phyloP scores from a whole-genome alignment of 495 filamentous ascomycete genomes.

The Jackrogersella minutella region DNA sequence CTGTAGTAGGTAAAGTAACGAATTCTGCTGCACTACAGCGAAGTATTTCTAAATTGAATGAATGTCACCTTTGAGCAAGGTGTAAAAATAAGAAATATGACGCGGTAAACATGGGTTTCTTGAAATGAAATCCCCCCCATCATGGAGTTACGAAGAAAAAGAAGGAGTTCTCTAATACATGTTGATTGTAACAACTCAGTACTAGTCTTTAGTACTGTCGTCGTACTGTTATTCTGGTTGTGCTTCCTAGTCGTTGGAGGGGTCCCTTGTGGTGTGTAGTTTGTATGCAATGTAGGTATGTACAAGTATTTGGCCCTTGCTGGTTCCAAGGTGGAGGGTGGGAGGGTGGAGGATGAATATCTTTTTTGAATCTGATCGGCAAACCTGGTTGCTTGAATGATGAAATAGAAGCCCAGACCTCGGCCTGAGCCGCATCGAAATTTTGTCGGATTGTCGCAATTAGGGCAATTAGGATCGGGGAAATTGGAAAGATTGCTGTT shows the following conservation, averaged over 20 bases:
- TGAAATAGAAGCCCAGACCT: constrained; percentile 39
- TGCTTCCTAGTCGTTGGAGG: too few species aligned
- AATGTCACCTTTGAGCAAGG: not conserved
- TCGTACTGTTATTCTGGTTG: too few species aligned
- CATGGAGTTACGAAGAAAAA: not conserved
- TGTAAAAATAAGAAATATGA: constrained; percentile 3
- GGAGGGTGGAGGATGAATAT: constrained; percentile 40
- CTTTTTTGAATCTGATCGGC: constrained; percentile 41
- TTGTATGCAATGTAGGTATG: not conserved
- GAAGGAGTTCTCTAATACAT: not conserved
- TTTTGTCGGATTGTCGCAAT: constrained; percentile 43
- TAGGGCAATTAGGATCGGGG: constrained; percentile 45
- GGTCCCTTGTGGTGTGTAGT: constrained; percentile 3
- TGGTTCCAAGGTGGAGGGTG: not conserved
- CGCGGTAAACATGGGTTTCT: not conserved
- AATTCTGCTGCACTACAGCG: constrained; percentile 23
- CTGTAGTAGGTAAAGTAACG: constrained; percentile 9
- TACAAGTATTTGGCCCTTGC: constrained; percentile 10
- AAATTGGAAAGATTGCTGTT: constrained; percentile 35
- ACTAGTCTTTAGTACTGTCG: constrained; percentile 1
- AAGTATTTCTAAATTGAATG: constrained; percentile 17
- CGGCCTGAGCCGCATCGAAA: constrained; percentile 47
- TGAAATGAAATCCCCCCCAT: not conserved
- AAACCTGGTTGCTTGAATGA: constrained; percentile 39
- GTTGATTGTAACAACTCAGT: constrained; percentile 9